Base-by-base conservation (phyloP, 1,139 yeast species). In the Debaryomyces singareniensis region DNA sequence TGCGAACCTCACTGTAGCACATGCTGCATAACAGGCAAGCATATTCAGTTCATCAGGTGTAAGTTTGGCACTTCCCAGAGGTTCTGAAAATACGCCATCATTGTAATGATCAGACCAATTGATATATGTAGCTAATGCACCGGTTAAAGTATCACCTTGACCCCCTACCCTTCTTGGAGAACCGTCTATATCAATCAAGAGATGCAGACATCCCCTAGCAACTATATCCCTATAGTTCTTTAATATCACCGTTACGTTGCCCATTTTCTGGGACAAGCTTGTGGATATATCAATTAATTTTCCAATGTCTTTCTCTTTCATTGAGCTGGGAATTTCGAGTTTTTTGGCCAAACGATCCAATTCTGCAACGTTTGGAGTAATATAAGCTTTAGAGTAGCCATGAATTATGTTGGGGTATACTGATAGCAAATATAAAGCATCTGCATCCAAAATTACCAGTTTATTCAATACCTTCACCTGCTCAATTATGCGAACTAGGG, bases 311-410 rank as follows among this genome's bases (percentile, higher is more conserved):
- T 47, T 39, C 28, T 55, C 61, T 10, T 56, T 51, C 26, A 58
- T 30, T n/a, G 45, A 42, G 4, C 50, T 44, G 4, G 55, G 50
- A 9, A 75, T 47, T 2, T 61, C 63, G 5, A 60, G 43, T n/a
- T 36, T 42, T 14, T 73, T 61, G 23, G 74, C 71, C 5, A 89
- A 57, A 22, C 97, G 61, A 35, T 69, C 65, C 48, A 87, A 86
- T 52, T 91, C 98, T 27, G 81, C 80, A 6, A 85, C 80, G 49
- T 91, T 91, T 10, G 98, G 98, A 1, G 98, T 91, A 28, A 91
- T 44, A 1, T 87, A 66, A 0, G 89, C 91, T 30, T 40, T 64
- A 28, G 45, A 58, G 64, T 41, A 76, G 35, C 55, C 75, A 25
- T 58, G 49, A 22, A 81, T 61, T 12, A 83, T 37, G 2, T 60